phyloP scores from a whole-genome alignment of 1,284 basidiomycete species.

The Ganoderma meredithae region DNA sequence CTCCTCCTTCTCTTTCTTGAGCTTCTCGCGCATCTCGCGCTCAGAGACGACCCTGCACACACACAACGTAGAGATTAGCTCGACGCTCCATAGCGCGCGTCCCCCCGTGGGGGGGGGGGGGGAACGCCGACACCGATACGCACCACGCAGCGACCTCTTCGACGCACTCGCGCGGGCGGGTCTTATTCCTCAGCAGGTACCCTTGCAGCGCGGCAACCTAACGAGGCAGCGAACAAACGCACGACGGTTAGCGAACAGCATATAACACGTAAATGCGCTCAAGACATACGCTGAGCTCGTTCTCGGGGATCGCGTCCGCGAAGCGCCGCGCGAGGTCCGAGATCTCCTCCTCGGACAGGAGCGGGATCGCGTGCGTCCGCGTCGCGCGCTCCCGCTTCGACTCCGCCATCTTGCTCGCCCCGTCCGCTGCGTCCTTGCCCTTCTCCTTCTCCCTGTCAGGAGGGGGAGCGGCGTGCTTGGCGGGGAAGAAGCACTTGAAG shows the following conservation, averaged over 20 bases:
- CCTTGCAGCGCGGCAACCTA: slow-evolving; percentile 87
- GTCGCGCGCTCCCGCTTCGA: slow-evolving; percentile 67
- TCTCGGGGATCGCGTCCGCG: slow-evolving; percentile 78
- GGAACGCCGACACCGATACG: no score
- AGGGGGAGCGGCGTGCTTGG: slow-evolving; percentile 45
- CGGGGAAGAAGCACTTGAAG: slow-evolving; percentile 92
- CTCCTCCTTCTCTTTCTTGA: slow-evolving; percentile 88
- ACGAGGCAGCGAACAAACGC: background rate
- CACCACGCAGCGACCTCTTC: slow-evolving; percentile 77
- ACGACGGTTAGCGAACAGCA: background rate
- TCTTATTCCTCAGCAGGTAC: slow-evolving; percentile 85
- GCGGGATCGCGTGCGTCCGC: slow-evolving; percentile 66
- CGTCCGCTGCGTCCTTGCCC: slow-evolving; percentile 46
- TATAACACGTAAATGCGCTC: background rate
- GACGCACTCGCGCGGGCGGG: slow-evolving; percentile 80
- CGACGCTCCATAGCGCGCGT: slow-evolving; percentile 12
- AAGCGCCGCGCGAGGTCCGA: slow-evolving; percentile 78
- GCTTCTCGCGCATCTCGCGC: slow-evolving; percentile 79
- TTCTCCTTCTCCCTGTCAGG: background rate
- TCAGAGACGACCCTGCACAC: slow-evolving; percentile 67
- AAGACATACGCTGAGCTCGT: slow-evolving; percentile 77
- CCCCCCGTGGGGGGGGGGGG: no score
- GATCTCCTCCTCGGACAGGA: slow-evolving; percentile 77
- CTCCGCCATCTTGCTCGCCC: slow-evolving; percentile 60
- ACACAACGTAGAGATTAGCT: slow-evolving; percentile 12